These are phyloP conservation scores for Populus tomentosa DNA, from an alignment of 441 rosid genomes.

Conservation along the genomic window DNA sequence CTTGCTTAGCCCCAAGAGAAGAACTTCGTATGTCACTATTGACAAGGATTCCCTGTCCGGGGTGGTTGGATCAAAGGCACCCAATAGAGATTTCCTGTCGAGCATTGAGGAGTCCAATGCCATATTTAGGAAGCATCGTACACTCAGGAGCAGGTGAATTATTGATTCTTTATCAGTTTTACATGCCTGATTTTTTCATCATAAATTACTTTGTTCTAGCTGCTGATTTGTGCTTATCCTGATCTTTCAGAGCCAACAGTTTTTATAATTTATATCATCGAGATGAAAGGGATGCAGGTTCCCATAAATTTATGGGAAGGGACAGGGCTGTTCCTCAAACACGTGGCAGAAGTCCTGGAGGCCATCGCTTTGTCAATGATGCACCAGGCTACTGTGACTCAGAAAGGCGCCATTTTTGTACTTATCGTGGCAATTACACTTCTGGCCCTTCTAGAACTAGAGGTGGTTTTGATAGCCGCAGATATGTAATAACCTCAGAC, in stretches of 20 bases:
- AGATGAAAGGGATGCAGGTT: conserved; percentile 24
- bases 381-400: conserved; percentile 28
- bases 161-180: neutral
- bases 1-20: conserved; percentile 14
- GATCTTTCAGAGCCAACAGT: conserved; percentile 29
- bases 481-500: conserved; percentile 27
- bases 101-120: conserved; percentile 14
- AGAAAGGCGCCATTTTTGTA: conserved; percentile 24
- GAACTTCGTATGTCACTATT: conserved; percentile 23
- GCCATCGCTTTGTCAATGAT: conserved; percentile 22
- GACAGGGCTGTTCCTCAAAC: conserved; percentile 27
- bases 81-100: conserved; percentile 27
- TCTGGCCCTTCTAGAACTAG: conserved; percentile 33
- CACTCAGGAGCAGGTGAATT: conserved; percentile 33
- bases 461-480: conserved; percentile 28
- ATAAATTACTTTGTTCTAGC: neutral
- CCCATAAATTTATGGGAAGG: conserved; percentile 26
- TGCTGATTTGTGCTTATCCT: neutral
- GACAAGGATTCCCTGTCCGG: conserved; percentile 26
- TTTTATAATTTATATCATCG: conserved; percentile 19
- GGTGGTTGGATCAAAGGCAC: conserved; percentile 25
- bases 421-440: conserved; percentile 22
- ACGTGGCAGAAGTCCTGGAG: conserved; percentile 33
- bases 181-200: neutral
- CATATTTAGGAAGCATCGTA: conserved; percentile 2